These are phyloP conservation scores for Diaporthe vaccinii DNA, from an alignment of 2,329 filamentous ascomycete genomes.

Conservation along the genomic window DNA sequence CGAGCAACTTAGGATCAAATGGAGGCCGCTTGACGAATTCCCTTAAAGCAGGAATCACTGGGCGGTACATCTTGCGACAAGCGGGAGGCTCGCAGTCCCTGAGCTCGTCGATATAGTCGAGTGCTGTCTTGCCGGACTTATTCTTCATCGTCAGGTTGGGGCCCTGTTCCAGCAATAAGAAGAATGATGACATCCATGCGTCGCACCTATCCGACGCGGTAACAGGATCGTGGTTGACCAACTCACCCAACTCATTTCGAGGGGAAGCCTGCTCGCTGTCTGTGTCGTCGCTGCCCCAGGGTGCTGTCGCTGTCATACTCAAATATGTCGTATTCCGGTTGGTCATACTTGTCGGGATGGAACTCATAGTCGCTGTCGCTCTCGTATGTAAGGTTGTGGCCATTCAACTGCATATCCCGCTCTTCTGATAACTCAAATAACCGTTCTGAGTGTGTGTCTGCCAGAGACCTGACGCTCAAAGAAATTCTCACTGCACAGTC, in stretches of 20 bases:
- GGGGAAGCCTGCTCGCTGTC: no score
- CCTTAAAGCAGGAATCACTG: neutral
- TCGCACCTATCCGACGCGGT: neutral
- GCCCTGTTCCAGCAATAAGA: neutral
- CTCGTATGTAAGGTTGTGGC: neutral
- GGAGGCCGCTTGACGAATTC: neutral
- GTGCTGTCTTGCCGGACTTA: neutral
- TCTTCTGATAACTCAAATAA: no score
- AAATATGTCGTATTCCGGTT: neutral
- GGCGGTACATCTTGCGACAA: neutral
- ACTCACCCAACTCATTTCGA: neutral
- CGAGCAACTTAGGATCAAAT: neutral
- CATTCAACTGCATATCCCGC: neutral
- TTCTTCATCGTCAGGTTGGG: neutral
- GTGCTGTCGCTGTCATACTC: neutral
- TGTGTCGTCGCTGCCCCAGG: no score
- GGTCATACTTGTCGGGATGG: neutral
- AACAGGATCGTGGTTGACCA: no score
- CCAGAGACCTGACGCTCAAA: no score
- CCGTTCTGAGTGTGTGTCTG: neutral
- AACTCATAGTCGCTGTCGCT: neutral
- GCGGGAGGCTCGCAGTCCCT: no score
- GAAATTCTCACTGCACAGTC: no score
- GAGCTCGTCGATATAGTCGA: neutral
- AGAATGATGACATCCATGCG: neutral